Conservation (phyloP, 2,329 filamentous ascomycete species). For the Stagonosporopsis vannaccii region DNA sequence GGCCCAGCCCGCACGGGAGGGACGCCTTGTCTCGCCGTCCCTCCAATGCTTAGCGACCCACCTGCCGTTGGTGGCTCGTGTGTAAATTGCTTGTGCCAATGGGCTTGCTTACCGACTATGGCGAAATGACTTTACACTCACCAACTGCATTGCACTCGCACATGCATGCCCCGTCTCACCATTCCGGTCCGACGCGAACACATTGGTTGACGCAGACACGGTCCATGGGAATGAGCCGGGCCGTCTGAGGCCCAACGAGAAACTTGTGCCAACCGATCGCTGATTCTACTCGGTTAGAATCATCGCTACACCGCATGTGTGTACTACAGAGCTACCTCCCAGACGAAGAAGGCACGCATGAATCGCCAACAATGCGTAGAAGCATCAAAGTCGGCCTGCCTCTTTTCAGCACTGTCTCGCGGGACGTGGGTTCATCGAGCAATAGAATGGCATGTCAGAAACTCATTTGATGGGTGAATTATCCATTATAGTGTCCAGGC, state of each 20-base stretch:
- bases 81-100: conserved; percentile 1
- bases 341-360: not conserved
- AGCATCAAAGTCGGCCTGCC: not conserved
- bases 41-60: not conserved
- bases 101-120: not conserved
- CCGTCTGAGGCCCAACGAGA: not conserved
- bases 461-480: too few species aligned
- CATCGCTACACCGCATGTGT: not conserved
- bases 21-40: not conserved
- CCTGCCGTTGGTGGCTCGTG: not conserved
- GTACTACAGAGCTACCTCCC: not conserved
- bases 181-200: not conserved
- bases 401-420: not conserved
- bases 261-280: not conserved
- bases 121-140: not conserved
- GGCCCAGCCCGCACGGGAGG: not conserved
- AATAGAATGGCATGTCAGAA: not conserved
- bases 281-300: not conserved
- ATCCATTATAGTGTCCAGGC: not conserved
- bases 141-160: not conserved
- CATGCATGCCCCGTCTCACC: not conserved
- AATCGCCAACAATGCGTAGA: not conserved
- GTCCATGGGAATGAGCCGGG: not conserved
- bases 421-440: not conserved
- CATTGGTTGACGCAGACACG: not conserved